Base-by-base conservation (phyloP, 371 early-diverging fungal genomes). In the Haplosporangium sp. region DNA sequence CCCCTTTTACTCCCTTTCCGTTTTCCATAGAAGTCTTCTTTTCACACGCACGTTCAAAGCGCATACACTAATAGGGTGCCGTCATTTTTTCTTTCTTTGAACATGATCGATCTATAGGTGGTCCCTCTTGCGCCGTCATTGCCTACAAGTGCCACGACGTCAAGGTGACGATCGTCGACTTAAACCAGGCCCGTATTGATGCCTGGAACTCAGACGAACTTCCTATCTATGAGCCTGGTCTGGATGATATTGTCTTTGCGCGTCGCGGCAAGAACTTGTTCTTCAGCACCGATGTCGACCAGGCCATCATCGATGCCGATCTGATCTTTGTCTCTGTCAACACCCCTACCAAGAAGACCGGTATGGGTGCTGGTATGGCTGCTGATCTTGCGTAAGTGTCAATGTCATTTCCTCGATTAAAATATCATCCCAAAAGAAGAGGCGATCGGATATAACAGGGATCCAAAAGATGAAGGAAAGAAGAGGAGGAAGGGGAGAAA, bases 141-240 rank as follows among this genome's bases (percentile, higher is more conserved):
- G 69, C 75, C 42, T 74, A 96, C 95, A 8, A 94, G 95, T 96
- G 96, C 85, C 96, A 92, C 47, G 86, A 93, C 66, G 85, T 96
- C 81, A 88, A 92, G 80, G 95, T 96, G 42, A 95, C 95, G 38
- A 95, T 98, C 54, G 93, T 93, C 36, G 95, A 95, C 77, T 84
- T 90, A 69, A 91, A 91, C 83, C 84, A 87, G 51, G 77, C 64
- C 58, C 91, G 95, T 73, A 95, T 96, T 70, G 90, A 88, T 48
- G 92, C 93, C 21, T 96, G 97, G 97, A 96, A 96, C 83, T 93
- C 94, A 14, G 88, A 90, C 67, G 71, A 83, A 37, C 86, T 96
- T 29, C 97, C 97, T 48, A 94, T 96, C 74, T 96, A 92, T 73
- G 97, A 96, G 80, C 96, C 95, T 7, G 95, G 95, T 37, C 90